phyloP scores from a whole-genome alignment of 345 rosid genomes.

The Carallia brachiata region DNA sequence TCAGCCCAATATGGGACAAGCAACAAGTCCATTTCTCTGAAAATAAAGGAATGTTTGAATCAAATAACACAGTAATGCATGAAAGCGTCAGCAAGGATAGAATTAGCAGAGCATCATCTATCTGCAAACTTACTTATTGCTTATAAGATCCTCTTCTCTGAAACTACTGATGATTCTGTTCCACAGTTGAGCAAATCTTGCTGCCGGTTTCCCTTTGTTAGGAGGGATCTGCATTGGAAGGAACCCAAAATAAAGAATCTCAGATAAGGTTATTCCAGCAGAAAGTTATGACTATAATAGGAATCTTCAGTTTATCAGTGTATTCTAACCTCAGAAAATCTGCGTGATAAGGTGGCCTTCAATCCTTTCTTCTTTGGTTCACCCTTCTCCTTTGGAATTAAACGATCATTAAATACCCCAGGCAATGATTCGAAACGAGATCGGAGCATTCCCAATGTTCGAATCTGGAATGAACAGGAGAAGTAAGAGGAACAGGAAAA shows the following conservation, averaged over 20 bases:
- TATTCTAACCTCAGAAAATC: slow-evolving; percentile 46
- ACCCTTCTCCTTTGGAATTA: slow-evolving; percentile 70
- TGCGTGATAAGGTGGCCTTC: slow-evolving; percentile 64
- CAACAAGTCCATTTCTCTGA: slow-evolving; percentile 94
- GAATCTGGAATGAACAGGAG: slow-evolving; percentile 58
- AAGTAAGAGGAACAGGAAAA: slow-evolving; percentile 3
- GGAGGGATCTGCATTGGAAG: slow-evolving; percentile 42
- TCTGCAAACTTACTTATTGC: slow-evolving; percentile 46
- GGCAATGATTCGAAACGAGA: slow-evolving; percentile 92
- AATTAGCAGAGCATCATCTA: background rate
- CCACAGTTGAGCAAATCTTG: slow-evolving; percentile 98
- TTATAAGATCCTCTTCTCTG: slow-evolving; percentile 95
- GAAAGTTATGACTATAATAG: slow-evolving; percentile 1
- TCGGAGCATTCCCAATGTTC: slow-evolving; percentile 95
- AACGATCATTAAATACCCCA: slow-evolving; percentile 75
- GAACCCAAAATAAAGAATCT: slow-evolving; percentile 11
- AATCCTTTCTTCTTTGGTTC: slow-evolving; percentile 69
- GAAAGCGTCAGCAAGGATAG: background rate
- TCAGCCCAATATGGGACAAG: slow-evolving; percentile 99
- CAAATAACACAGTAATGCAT: slow-evolving; percentile 6
- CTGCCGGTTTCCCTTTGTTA: slow-evolving; percentile 76
- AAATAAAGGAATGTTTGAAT: slow-evolving; percentile 18
- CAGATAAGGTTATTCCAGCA: background rate
- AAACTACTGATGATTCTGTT: slow-evolving; percentile 93
- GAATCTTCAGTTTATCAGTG: background rate